Evolutionary conservation across 306 rosid genomes (phyloP), one percentile per base, ranked within the genome.

Genomic region (Lagenaria siceraria): DNA sequence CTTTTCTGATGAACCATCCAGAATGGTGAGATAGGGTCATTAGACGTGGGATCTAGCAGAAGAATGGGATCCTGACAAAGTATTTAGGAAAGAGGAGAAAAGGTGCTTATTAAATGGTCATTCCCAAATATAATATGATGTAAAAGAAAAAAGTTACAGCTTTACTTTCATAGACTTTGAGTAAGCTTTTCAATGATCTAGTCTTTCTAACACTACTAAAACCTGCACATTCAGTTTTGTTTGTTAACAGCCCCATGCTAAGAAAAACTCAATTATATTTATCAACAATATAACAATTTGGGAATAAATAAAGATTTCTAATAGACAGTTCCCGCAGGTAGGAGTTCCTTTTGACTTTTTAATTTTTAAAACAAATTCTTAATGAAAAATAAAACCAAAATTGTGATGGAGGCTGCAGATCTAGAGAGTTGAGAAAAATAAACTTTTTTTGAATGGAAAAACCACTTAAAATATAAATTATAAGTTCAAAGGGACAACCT

Each of bases 1-100:
- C 87, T 95, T 83, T 82, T 87, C 85, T 59, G 93, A 81, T 92
- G 96, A 82, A 90, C 85, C 97, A 95, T 89, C 97, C 96, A 95
- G 82, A 92, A 89, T 33, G 93, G 89, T 48, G 96, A 87, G 75
- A 89, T 88, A 25, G 85, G 93, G 78, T 89, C 88, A 72, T 87
- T 79, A 74, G 86, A 86, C 77, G 88, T 58, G 73, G 90, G 91
- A 87, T 92, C 93, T 85, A 95, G 82, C 76, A 89, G 62, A 85
- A 95, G 97, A 82, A 90, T 76, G 66, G 97, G 93, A 79, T 88
- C 96, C 99, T 95, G 87, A 75, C 78, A 42, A 69, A 10, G 52
- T 46, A 51, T 63, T 74, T 79, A 42, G 70, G 69, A 85, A 80
- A 35, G 33, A 53, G 36, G 59, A 14, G 40, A 48, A 14, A 14